Base-by-base conservation (phyloP, 495 filamentous ascomycete genomes). In the Antarctomyces pellizariae region DNA sequence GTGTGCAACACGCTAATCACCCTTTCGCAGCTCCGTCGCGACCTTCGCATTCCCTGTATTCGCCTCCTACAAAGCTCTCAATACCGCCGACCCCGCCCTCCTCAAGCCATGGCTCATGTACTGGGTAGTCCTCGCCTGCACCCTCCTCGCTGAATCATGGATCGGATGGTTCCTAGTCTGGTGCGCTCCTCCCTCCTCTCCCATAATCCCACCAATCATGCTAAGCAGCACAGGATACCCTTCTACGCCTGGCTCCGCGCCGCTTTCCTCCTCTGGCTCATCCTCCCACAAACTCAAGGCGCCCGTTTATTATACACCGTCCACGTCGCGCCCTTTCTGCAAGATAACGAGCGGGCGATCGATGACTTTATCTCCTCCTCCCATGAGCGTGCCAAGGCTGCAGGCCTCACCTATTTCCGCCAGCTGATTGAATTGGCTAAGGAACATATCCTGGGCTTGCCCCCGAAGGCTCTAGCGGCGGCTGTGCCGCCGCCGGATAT, bases 21-120 rank as follows among this genome's bases (percentile, higher is more conserved):
- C 24, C 34, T 26, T 16, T 13, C 34, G 50, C 52, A 79, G 73
- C 42, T 90, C 83, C 31, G 51, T 86, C 42, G 67, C 78, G 30
- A 86, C 80, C 32, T 82, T 93, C 45, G 64, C 92, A 47, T 83
- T 99, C 52, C 86, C 86, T 32, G 64, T 92, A 28, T 99, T 92
- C 53, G 84, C 84, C 32, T 91, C 83, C 31, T 95, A 90, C 65
- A 95, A 95, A 58, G 89, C 86, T 20, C 75, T 99, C 38, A 80
- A 82, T 47, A 79, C 80, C 12, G 73, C 74, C 22, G 76, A 92
- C 49, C 84, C 84, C 9, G 68, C 77, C 17, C 75, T 84, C 43
- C 62, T 95, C 15, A 76, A 79, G 35, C 86, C 86, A 82, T 99
- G 86, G 86, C 63, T 99, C 28, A 95, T 93, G 74, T 99, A 95